phyloP scores from a whole-genome alignment of 2,329 filamentous ascomycete species.

The Xylariaceae sp. region DNA sequence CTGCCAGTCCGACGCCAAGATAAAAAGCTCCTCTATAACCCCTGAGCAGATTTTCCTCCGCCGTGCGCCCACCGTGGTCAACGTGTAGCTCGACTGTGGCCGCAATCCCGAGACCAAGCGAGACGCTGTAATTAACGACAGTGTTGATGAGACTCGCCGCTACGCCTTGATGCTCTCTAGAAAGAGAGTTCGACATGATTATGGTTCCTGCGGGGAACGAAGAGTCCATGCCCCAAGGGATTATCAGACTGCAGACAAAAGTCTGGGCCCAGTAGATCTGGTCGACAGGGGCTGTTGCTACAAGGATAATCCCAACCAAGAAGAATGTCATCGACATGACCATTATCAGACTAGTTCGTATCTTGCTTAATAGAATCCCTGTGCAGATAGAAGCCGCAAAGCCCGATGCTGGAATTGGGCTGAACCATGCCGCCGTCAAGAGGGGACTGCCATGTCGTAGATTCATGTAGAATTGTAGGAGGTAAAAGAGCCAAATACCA shows the following conservation, averaged over 20 bases:
- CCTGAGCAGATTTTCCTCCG: constrained; percentile 26
- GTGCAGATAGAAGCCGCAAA: constrained; percentile 32
- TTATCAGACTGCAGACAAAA: constrained; percentile 45
- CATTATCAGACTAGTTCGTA: constrained; percentile 28
- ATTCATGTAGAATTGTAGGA: constrained; percentile 46
- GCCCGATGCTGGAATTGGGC: constrained; percentile 25
- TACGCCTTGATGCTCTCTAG: constrained; percentile 28
- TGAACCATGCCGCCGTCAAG: constrained; percentile 30
- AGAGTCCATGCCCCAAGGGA: constrained; percentile 53
- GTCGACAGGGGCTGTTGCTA: constrained; percentile 36
- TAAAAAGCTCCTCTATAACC: constrained; percentile 39
- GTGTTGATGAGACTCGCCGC: constrained; percentile 48
- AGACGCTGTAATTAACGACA: constrained; percentile 55
- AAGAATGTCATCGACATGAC: constrained; percentile 23
- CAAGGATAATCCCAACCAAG: constrained; percentile 22
- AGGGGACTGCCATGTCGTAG: constrained; percentile 33
- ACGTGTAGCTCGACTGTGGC: constrained; percentile 49
- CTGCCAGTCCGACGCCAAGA: constrained; percentile 41
- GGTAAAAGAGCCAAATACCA: constrained; percentile 51
- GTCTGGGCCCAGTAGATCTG: constrained; percentile 53
- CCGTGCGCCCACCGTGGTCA: constrained; percentile 48
- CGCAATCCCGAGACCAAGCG: constrained; percentile 51
- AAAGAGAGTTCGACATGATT: constrained; percentile 43
- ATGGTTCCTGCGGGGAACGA: constrained; percentile 50
- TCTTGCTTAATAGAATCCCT: constrained; percentile 24